Base-by-base conservation (phyloP, 2,329 filamentous ascomycete species). In the Aspergillus sp. region DNA sequence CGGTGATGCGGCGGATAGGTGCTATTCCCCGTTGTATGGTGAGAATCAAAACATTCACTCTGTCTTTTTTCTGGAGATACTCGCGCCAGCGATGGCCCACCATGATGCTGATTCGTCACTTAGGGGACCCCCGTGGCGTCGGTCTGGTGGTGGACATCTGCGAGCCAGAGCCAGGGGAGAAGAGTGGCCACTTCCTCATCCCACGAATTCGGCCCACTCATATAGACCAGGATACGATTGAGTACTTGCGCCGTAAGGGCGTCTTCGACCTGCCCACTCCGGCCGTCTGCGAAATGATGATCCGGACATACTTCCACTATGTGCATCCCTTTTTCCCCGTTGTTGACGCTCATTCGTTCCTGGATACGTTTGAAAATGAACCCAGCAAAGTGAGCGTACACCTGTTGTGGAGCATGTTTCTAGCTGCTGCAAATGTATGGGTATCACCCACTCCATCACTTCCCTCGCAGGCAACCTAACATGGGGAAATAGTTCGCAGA, bases 101-200 rank as follows among this genome's bases (percentile, higher is more conserved):
- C 24, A 26, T 8, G 24, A 8, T 26, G 24, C 24, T 26, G 24
- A 26, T 26, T 26, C 24, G 24, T 26, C 24, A 26, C 24, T 26
- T 26, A 26, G 24, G 24, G 24, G 24, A 26, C 6, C 24, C 24
- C 6, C 24, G 24, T 9, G 24, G 24, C 24, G 7, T 26, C 24
- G 24, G 24, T 26, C 24, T 26, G 7, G 24, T 26, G 24, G 24
- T 8, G 7, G 24, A 26, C 24, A 26, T 62, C 90, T 93, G 85
- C 17, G 9, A 18, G 39, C 9, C 18, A 18, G 39, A 42, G 4
- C 9, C n/a, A 18, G 15, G 18, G 7, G 39, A 41, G n/a, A 18
- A 17, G 18, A 43, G 41, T 43, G 41, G 41, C n/a, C 41, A 17
- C 11, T 43, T 43, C n/a, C 41, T 43, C 41, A 18, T 17, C 41